Percentiles rank a stretch among this genome's conserved stretches.
phyloP scores from a whole-genome alignment of 1,284 basidiomycete species.

The Trichosporon inkin region DNA sequence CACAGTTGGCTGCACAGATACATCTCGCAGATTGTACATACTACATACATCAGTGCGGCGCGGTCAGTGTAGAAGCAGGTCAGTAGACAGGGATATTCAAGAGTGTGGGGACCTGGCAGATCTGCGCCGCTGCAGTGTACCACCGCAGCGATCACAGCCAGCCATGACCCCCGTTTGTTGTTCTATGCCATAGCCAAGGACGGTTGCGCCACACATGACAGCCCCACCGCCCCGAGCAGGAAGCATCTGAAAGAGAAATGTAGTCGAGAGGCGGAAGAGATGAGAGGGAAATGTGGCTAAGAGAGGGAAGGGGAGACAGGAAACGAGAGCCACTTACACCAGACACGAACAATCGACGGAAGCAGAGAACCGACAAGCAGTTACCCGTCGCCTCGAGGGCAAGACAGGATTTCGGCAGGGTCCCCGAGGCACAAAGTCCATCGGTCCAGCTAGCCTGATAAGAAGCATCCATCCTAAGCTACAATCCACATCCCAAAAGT shows the following conservation, averaged over 20 bases:
- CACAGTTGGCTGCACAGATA: no score
- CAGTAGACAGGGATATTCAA: not conserved
- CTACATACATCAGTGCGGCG: not conserved
- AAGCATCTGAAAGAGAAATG: not conserved
- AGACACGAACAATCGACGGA: not conserved
- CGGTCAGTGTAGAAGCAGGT: not conserved
- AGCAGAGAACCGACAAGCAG: slow-evolving; percentile 6
- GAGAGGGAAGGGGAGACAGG: no score
- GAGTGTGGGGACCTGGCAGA: slow-evolving; percentile 2
- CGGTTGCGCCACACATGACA: not conserved
- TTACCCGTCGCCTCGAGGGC: slow-evolving; percentile 7
- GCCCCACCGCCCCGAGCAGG: not conserved
- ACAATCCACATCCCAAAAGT: slow-evolving; percentile 10
- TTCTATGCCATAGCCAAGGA: not conserved
- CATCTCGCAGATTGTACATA: no score
- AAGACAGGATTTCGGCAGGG: slow-evolving; percentile 5
- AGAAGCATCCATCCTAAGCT: slow-evolving; percentile 10
- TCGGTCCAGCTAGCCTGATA: slow-evolving; percentile 6
- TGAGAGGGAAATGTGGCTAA: no score
- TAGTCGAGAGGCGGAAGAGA: not conserved
- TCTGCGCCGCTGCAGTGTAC: not conserved
- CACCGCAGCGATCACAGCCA: not conserved
- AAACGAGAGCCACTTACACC: not conserved
- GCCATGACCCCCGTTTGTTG: slow-evolving; percentile 4
- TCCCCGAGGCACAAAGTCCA: slow-evolving; percentile 8